Evolutionary conservation across 345 rosid genomes (phyloP).

Genomic region (Salix caprea): DNA sequence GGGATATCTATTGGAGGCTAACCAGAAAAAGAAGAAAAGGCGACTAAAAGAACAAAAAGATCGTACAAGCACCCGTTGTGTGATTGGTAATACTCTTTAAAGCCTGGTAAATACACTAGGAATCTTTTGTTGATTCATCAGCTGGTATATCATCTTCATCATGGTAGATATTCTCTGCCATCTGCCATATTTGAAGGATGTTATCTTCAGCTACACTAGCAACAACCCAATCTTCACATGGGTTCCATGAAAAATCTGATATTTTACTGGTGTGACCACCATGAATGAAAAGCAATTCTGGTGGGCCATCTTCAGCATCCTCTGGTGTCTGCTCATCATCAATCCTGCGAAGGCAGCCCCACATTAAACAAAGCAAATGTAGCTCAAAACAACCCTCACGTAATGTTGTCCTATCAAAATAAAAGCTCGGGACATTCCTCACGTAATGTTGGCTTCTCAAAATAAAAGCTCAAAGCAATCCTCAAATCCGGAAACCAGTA

Average conservation of each 20-base stretch:
- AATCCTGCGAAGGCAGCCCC: constrained; percentile 21
- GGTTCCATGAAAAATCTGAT: constrained; percentile 98
- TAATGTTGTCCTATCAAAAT: background rate
- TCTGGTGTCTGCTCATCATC: constrained; percentile 34
- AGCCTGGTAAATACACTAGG: constrained; percentile 18
- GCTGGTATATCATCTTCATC: constrained; percentile 90
- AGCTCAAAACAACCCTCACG: background rate
- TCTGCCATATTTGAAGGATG: constrained; percentile 99
- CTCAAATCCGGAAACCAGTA: background rate
- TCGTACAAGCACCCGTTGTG: background rate
- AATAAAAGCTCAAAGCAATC: background rate
- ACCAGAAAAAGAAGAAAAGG: background rate
- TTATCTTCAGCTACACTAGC: constrained; percentile 98
- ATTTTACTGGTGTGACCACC: constrained; percentile 99
- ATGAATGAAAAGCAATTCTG: constrained; percentile 94
- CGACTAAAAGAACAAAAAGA: background rate
- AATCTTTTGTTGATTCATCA: constrained; percentile 64
- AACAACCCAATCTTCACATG: constrained; percentile 96
- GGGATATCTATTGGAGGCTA: background rate
- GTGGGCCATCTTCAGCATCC: constrained; percentile 99
- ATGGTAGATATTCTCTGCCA: constrained; percentile 98
- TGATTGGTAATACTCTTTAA: background rate
- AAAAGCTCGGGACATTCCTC: background rate
- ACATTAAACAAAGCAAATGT: background rate
- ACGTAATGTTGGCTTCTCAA: background rate